Base-by-base conservation (phyloP, 495 filamentous ascomycete species). In the Extremus antarcticus region DNA sequence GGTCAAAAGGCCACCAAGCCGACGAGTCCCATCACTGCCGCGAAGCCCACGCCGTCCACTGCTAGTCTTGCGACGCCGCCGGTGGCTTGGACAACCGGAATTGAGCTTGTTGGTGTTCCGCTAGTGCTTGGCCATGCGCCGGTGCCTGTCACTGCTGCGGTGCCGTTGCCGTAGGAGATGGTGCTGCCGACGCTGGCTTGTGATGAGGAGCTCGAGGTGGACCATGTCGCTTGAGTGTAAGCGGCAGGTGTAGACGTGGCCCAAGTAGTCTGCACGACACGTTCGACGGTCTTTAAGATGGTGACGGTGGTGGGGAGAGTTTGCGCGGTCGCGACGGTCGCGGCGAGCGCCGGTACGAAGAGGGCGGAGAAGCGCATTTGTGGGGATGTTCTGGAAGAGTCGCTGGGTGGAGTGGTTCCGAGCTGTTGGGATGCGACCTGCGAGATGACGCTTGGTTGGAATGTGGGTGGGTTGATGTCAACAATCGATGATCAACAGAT, bases 321-420 rank as follows among this genome's bases (percentile, higher is more conserved):
- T 24, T 20, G 13, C 25, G 19, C 13, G 11, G 25, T 22, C 32
- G 39, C 25, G 38, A 22, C 19, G 10, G 49, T 21, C 7, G 50
- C 55, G 15, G 54, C 48, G 39, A 57, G n/a, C 2, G 50, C 55
- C 25, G 55, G 51, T 19, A 49, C 55, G 38, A 39, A 53, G 48
- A 51, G 10, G 29, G 35, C 53, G 40, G 39, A 47, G 40, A 57
- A 15, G 29, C 56, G 51, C 51, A 58, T 58, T 7, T 38, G 40
- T 32, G 40, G 17, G 3, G 41, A 17, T 17, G 45, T 38, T 50
- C 54, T 25, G 21, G 32, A 41, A 50, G 46, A 23, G 43, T 8
- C 11, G 3, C 2, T 29, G 38, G 19, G 41, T 45, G 25, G 32
- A 52, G 17, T 55, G 17, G 43, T n/a, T 19, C 20, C 32, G 50